Percentiles rank a stretch among this genome's conserved stretches.
Evolutionary conservation across 75 land plant species (phyloP).

Genomic region (Larix kaempferi): DNA sequence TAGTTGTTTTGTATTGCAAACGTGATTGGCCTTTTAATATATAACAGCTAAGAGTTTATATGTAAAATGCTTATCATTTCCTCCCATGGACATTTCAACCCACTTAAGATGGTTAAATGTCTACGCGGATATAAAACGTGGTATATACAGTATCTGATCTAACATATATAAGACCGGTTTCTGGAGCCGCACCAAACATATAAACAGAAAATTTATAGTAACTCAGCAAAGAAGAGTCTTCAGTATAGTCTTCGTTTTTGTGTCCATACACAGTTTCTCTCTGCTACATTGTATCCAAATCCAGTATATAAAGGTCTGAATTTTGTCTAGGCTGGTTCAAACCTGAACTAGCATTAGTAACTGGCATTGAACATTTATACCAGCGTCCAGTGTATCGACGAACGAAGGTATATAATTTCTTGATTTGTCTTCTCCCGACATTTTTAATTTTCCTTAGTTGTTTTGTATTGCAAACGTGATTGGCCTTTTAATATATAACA

Average conservation of each 20-base stretch:
- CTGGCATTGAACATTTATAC: constrained; percentile 59
- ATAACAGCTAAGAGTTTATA: not conserved
- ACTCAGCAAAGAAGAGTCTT: too few relatives aligned
- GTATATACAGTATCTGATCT: not conserved
- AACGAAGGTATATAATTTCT: constrained; percentile 25
- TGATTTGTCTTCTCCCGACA: not conserved
- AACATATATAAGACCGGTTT: too few relatives aligned
- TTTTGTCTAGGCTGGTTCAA: too few relatives aligned
- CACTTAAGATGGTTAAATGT: not conserved
- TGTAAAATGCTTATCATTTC: not conserved
- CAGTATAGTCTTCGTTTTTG: too few relatives aligned
- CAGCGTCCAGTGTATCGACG: constrained; percentile 46
- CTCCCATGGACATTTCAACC: not conserved
- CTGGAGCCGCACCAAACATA: too few relatives aligned
- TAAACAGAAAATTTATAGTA: too few relatives aligned
- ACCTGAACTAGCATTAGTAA: too few relatives aligned
- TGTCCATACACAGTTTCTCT: too few relatives aligned
- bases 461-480: not conserved
- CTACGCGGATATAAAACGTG: not conserved
- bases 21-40: not conserved
- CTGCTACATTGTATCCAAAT: too few relatives aligned
- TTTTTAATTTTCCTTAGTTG: not conserved
- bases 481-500: not conserved
- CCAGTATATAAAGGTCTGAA: too few relatives aligned
- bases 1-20: not conserved